These are phyloP conservation scores for Saccharomyces eubayanus DNA, from an alignment of 805 yeast species.

Conservation along the genomic window DNA sequence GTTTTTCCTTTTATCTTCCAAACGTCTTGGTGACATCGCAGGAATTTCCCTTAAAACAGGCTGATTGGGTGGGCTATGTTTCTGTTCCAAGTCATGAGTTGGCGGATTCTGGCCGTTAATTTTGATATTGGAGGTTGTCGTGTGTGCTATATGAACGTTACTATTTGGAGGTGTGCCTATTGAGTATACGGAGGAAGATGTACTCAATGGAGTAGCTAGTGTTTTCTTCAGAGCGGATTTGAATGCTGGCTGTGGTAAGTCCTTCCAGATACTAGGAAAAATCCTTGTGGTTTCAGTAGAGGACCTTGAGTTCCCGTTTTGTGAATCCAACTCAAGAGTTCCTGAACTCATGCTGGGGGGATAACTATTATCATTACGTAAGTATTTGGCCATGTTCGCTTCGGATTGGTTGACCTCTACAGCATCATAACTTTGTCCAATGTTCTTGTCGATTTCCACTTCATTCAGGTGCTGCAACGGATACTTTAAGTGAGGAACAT, in stretches of 20 bases:
- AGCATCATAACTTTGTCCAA: neutral
- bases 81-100: neutral
- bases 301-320: neutral
- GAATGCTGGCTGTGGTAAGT: conserved; percentile 22
- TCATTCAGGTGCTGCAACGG: neutral
- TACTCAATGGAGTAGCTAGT: conserved; percentile 11
- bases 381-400: conserved; percentile 39
- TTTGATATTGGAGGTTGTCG: conserved; percentile 75
- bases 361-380: conserved; percentile 35
- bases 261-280: neutral
- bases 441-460: neutral
- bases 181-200: conserved; percentile 11
- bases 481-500: neutral
- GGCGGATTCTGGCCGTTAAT: conserved; percentile 42
- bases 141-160: conserved; percentile 54
- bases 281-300: neutral
- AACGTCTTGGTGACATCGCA: neutral
- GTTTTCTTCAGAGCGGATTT: conserved; percentile 36
- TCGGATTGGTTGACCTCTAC: neutral
- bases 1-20: neutral
- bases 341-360: conserved; percentile 2
- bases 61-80: neutral
- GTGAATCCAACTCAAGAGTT: neutral
- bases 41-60: neutral
- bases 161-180: conserved; percentile 38